These are phyloP conservation scores for Pittosporum tobira DNA, from an alignment of 129 eudicot genomes.

Conservation along the genomic window DNA sequence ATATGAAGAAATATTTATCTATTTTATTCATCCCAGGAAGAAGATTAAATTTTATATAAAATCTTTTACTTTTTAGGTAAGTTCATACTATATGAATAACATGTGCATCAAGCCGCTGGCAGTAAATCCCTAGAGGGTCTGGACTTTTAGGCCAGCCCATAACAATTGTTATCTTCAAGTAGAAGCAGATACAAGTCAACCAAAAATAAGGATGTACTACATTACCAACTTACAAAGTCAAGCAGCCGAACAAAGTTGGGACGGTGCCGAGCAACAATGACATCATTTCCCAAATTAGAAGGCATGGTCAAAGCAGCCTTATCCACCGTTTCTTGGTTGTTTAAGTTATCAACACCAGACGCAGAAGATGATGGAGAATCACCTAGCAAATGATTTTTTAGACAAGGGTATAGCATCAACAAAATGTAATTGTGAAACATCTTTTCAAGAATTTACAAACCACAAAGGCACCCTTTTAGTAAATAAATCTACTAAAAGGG, in stretches of 20 bases:
- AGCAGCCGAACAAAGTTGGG: constrained; percentile 59
- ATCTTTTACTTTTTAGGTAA: neutral
- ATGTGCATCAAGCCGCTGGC: neutral
- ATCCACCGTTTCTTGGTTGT: constrained; percentile 49
- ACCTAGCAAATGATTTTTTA: constrained; percentile 27
- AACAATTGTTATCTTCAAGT: too few relatives aligned
- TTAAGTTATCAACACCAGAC: constrained; percentile 82
- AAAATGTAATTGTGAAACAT: too few relatives aligned
- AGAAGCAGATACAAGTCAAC: too few relatives aligned
- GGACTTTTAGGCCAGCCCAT: too few relatives aligned
- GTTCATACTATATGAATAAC: too few relatives aligned
- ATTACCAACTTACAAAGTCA: constrained; percentile 70
- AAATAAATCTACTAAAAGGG: too few relatives aligned
- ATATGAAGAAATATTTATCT: too few relatives aligned
- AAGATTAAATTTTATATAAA: too few relatives aligned
- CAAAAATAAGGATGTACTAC: neutral
- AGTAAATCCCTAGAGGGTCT: too few relatives aligned
- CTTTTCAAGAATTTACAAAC: too few relatives aligned
- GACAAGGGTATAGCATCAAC: neutral
- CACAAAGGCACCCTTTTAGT: too few relatives aligned
- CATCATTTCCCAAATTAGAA: constrained; percentile 37
- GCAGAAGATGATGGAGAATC: constrained; percentile 99
- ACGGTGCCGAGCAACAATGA: constrained; percentile 43
- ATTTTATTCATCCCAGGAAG: too few relatives aligned
- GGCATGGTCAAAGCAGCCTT: constrained; percentile 35